Conservation (phyloP, 2,329 filamentous ascomycete species). For the Xylaria sp. region DNA sequence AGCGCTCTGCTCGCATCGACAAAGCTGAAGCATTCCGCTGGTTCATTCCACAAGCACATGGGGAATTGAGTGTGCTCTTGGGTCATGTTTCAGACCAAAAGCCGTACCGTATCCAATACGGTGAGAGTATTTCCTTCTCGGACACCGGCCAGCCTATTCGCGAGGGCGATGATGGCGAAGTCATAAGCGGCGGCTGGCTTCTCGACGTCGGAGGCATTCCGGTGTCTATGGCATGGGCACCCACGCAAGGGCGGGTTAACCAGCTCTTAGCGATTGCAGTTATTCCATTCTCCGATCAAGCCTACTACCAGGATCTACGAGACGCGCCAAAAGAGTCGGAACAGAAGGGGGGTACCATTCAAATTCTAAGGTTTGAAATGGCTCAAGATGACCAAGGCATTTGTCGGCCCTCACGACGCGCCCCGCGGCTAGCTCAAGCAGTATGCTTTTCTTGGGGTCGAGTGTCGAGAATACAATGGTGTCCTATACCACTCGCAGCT, state of each 20-base stretch:
- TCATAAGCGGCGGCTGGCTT: constrained; percentile 59
- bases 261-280: constrained; percentile 65
- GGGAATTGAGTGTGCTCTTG: constrained; percentile 43
- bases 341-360: constrained; percentile 59
- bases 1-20: constrained; percentile 42
- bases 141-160: constrained; percentile 42
- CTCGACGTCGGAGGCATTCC: constrained; percentile 66
- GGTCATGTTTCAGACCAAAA: constrained; percentile 46
- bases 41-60: constrained; percentile 43
- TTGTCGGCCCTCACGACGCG: constrained; percentile 49
- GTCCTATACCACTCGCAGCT: constrained; percentile 55
- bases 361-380: constrained; percentile 62
- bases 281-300: constrained; percentile 63
- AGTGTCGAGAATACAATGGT: constrained; percentile 64
- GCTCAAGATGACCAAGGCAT: constrained; percentile 49
- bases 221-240: constrained; percentile 65
- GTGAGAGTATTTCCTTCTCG: constrained; percentile 44
- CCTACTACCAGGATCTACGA: constrained; percentile 54
- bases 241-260: constrained; percentile 50
- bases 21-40: constrained; percentile 41
- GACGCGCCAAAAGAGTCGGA: constrained; percentile 53
- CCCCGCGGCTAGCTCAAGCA: constrained; percentile 56
- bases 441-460: constrained; percentile 64
- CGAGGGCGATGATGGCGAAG: constrained; percentile 32
- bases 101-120: constrained; percentile 43